These are phyloP conservation scores for Neurospora intermedia DNA, from an alignment of 495 filamentous ascomycete species.

Conservation along the genomic window DNA sequence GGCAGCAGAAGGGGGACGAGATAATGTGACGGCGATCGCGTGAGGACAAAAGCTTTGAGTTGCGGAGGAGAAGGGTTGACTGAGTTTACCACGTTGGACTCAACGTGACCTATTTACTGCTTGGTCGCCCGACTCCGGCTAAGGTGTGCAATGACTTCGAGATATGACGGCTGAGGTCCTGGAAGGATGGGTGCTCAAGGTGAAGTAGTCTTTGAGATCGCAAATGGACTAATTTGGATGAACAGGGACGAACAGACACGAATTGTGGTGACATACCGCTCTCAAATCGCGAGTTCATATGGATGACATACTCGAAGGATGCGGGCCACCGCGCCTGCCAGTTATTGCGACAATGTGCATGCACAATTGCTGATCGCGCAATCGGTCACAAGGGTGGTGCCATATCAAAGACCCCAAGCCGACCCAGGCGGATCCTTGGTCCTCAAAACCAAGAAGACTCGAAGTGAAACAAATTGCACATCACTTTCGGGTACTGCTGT, in stretches of 20 bases:
- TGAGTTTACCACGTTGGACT: background rate
- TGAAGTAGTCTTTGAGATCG: background rate
- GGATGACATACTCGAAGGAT: background rate
- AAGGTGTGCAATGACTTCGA: background rate
- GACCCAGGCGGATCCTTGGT: background rate
- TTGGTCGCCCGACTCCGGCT: background rate
- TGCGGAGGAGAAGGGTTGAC: background rate
- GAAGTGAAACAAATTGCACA: background rate
- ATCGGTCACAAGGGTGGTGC: constrained; percentile 24
- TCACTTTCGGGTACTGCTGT: background rate
- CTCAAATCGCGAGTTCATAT: constrained; percentile 16
- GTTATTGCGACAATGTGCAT: background rate
- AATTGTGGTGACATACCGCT: constrained; percentile 14
- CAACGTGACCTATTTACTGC: background rate
- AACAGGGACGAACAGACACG: background rate
- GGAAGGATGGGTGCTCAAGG: background rate
- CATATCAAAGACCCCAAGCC: constrained; percentile 8
- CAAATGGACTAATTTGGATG: background rate
- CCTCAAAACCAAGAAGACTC: background rate
- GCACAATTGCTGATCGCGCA: constrained; percentile 19
- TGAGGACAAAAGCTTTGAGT: background rate
- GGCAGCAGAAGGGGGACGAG: background rate
- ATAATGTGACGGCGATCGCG: background rate
- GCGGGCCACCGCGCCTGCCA: background rate
- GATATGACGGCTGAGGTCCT: background rate